These are phyloP conservation scores for Candida rishiriensis DNA, from an alignment of 805 yeast species.

Conservation along the genomic window DNA sequence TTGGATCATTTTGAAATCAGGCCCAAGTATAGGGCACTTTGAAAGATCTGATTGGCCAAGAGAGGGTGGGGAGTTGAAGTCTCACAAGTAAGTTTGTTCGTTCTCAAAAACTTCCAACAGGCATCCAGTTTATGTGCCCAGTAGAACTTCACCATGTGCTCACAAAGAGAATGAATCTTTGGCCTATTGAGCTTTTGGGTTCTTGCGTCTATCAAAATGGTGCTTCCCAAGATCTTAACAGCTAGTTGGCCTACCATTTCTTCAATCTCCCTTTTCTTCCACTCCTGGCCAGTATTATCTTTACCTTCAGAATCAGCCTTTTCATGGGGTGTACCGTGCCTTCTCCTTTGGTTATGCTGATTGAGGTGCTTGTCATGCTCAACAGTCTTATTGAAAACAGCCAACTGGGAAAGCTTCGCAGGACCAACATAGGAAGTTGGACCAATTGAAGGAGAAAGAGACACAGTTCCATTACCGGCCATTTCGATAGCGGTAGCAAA, in stretches of 20 bases:
- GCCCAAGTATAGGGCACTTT: conserved; percentile 13
- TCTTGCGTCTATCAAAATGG: conserved; percentile 3
- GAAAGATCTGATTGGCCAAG: conserved; percentile 15
- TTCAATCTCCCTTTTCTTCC: conserved; percentile 13
- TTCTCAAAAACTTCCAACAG: conserved; percentile 21
- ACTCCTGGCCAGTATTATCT: not conserved
- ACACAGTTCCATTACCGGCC: no score
- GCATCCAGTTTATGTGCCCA: conserved; percentile 23
- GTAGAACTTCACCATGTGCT: conserved; percentile 28
- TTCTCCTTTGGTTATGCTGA: not conserved
- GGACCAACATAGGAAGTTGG: conserved; percentile 27
- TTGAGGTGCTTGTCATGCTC: conserved; percentile 13
- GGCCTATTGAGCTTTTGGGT: conserved; percentile 10
- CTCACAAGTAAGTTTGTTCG: conserved; percentile 1
- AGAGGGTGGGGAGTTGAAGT: conserved; percentile 8
- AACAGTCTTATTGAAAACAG: conserved; percentile 22
- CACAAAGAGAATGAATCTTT: conserved; percentile 25
- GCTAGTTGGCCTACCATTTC: conserved; percentile 21
- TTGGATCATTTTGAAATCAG: no score
- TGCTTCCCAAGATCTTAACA: conserved; percentile 8
- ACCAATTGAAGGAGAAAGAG: not conserved
- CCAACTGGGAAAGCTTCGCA: conserved; percentile 23
- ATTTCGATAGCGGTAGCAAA: no score
- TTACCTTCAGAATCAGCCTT: not conserved
- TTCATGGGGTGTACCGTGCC: no score